Base-by-base conservation (phyloP, 1,139 yeast species). In the Taiozyma sp. region DNA sequence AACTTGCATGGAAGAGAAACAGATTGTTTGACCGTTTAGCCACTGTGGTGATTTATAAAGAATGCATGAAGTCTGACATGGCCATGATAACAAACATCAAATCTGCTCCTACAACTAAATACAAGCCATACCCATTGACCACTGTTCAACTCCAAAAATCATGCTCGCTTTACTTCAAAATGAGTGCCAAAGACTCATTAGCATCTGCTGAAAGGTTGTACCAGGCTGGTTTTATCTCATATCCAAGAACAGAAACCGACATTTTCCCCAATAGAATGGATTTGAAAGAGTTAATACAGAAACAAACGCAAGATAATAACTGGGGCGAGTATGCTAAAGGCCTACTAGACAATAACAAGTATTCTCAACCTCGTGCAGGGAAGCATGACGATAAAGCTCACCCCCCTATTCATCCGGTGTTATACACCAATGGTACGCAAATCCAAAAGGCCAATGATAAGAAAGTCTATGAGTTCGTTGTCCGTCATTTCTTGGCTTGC, bases 221-320 rank as follows among this genome's bases (percentile, higher is more conserved):
- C 65, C 91, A 87, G 52, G 75, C 79, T 50, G 99, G 99, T 0
- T 89, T 81, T 62, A 74, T 95, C 4, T 91, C 97, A 0, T 95
- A 95, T 64, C 99, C 99, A 3, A 86, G 99, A 73, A 95, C 99
- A 0, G 99, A 95, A 66, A 95, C 99, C 0, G 97, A 95, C 66
- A 79, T 73, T 32, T 95, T 88, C 62, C 97, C 96, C 1, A 67
- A 73, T 0, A 74, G 79, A 2, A 89, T 92, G 84, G 88, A 93
- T 63, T 72, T 93, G 47, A 72, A 72, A 48, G 71, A 70, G 1
- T 68, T 90, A 4, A 76, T 93, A 2, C 71, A 70, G 24, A 81
- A 82, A 45, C 98, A 91, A 58, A 69, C 71, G 0, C 74, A 71
- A 24, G 78, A 79, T 44, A 57, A 56, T 5, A 65, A 63, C 5